Evolutionary conservation across 2,329 filamentous ascomycete genomes (phyloP).

Genomic region (Metarhizium robertsii): DNA sequence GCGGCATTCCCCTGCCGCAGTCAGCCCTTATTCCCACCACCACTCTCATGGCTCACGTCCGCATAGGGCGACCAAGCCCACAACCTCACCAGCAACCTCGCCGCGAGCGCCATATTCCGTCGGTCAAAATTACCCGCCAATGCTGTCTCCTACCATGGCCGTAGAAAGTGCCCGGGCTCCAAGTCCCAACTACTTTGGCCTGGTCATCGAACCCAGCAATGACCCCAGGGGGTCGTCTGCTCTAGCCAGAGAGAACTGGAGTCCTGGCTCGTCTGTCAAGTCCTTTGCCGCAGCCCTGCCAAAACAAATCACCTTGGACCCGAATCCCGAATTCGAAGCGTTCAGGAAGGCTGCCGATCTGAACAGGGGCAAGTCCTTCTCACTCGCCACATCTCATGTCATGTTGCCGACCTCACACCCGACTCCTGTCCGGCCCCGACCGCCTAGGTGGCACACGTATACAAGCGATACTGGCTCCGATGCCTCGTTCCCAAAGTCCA

Average conservation of each 20-base stretch:
- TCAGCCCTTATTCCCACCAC: conserved; percentile 23
- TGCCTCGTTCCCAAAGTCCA: conserved; percentile 16
- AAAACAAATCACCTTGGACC: conserved; percentile 60
- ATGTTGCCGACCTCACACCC: conserved; percentile 22
- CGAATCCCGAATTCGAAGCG: conserved; percentile 74
- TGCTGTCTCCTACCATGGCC: conserved; percentile 32
- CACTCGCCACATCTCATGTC: conserved; percentile 37
- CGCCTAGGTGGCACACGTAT: conserved; percentile 39
- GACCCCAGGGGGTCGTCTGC: conserved; percentile 56
- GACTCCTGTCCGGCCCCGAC: conserved; percentile 29
- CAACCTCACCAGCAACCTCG: conserved; percentile 44
- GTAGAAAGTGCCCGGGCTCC: conserved; percentile 33
- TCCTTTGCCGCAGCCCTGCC: conserved; percentile 62
- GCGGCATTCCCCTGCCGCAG: conserved; percentile 24
- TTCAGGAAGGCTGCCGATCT: conserved; percentile 66
- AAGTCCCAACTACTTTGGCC: conserved; percentile 83
- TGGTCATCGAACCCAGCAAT: conserved; percentile 52
- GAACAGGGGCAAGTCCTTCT: conserved; percentile 38
- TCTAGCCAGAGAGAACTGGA: conserved; percentile 64
- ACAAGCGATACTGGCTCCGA: conserved; percentile 33
- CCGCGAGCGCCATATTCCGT: conserved; percentile 43
- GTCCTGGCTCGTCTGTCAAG: conserved; percentile 58
- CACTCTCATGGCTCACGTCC: conserved; percentile 33
- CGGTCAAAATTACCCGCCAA: conserved; percentile 44
- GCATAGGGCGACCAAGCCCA: conserved; percentile 28